A percentile compares a stretch with the other conserved stretches of the same genome.
Conservation (phyloP, 148 eudicot species). For the Polygonum maritimum region DNA sequence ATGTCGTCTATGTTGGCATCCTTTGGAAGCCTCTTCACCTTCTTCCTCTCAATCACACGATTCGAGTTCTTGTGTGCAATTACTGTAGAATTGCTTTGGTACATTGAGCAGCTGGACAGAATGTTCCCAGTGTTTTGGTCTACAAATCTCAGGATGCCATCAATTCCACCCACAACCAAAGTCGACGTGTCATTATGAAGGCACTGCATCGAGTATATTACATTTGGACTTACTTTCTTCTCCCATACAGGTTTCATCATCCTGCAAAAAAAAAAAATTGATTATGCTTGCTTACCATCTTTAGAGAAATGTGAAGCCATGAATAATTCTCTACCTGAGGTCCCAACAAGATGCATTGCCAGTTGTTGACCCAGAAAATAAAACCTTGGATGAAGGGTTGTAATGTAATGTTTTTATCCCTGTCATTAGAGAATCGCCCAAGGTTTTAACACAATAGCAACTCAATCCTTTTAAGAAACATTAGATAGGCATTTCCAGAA, state of each 20-base stretch:
- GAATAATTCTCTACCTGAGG: slow-evolving; percentile 39
- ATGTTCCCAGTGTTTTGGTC: slow-evolving; percentile 59
- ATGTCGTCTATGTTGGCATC: slow-evolving; percentile 40
- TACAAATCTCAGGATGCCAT: slow-evolving; percentile 58
- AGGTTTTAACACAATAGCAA: not conserved
- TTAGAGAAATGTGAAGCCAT: not conserved
- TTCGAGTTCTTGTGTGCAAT: slow-evolving; percentile 17
- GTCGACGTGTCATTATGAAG: slow-evolving; percentile 44
- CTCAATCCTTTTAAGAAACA: not conserved
- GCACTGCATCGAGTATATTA: slow-evolving; percentile 57
- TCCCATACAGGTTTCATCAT: slow-evolving; percentile 45
- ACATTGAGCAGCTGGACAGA: slow-evolving; percentile 42
- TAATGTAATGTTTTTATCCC: slow-evolving; percentile 53
- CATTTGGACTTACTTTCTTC: slow-evolving; percentile 46
- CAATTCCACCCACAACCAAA: slow-evolving; percentile 67
- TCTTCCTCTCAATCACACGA: slow-evolving; percentile 35
- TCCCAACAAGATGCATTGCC: slow-evolving; percentile 82
- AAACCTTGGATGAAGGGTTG: slow-evolving; percentile 48
- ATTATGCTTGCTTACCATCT: not conserved
- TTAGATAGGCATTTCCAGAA: not conserved
- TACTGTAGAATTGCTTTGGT: slow-evolving; percentile 17
- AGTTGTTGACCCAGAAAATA: slow-evolving; percentile 57
- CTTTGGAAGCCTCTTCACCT: slow-evolving; percentile 38
- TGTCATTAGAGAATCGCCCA: slow-evolving; percentile 11
- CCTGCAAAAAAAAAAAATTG: slow-evolving; percentile 20